Conservation (phyloP, 345 rosid species). For the Trapa bicornis region DNA sequence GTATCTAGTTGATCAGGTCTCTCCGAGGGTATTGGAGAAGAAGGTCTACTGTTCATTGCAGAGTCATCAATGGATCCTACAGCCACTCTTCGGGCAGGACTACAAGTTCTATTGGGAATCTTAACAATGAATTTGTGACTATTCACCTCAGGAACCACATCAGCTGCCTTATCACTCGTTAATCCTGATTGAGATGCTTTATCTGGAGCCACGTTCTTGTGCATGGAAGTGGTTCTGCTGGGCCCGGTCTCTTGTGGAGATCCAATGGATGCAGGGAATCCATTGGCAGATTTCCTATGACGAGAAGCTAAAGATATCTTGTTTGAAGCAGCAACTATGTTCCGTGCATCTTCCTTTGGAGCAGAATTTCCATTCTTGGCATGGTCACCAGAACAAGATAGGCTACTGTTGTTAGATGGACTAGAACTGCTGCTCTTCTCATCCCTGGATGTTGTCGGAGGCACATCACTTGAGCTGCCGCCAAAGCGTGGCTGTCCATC, state of each 20-base stretch:
- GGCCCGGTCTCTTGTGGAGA: conserved; percentile 39
- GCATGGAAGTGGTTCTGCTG: conserved; percentile 38
- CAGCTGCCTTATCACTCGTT: conserved; percentile 40
- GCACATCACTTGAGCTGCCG: conserved; percentile 28
- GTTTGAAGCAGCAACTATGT: conserved; percentile 48
- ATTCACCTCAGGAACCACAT: conserved; percentile 43
- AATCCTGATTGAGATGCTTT: conserved; percentile 36
- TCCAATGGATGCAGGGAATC: conserved; percentile 26
- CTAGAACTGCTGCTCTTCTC: conserved; percentile 80
- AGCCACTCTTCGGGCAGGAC: conserved; percentile 56
- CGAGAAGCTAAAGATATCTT: conserved; percentile 39
- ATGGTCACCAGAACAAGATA: conserved; percentile 57
- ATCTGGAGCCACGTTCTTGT: conserved; percentile 38
- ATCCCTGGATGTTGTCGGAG: conserved; percentile 33
- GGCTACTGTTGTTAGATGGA: conserved; percentile 73
- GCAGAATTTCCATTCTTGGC: conserved; percentile 39
- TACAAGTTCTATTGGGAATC: conserved; percentile 57
- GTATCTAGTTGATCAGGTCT: conserved; percentile 46
- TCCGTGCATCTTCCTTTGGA: conserved; percentile 54
- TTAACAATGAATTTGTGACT: conserved; percentile 62
- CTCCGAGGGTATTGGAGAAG: conserved; percentile 45
- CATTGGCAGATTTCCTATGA: conserved; percentile 45
- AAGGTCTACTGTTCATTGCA: conserved; percentile 36
- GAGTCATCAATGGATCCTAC: conserved; percentile 67
- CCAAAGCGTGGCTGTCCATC: conserved; percentile 40